Percentiles rank a stretch among this genome's conserved stretches.
Evolutionary conservation across 1,284 basidiomycete species (phyloP).

Genomic region (Neonothopanus nambi): DNA sequence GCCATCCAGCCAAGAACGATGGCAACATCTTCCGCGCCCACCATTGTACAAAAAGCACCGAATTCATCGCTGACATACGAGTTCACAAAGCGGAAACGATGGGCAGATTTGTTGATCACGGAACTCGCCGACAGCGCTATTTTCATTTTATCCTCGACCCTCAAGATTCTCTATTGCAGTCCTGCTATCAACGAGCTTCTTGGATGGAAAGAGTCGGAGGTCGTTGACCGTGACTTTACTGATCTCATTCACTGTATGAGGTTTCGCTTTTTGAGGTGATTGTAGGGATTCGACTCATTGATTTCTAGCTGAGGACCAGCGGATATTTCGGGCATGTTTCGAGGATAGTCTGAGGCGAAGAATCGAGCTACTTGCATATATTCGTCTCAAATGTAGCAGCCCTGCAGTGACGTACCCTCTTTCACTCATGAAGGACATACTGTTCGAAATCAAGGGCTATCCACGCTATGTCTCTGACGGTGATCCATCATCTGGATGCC

Average conservation of each 20-base stretch:
- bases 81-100: slow-evolving; percentile 83
- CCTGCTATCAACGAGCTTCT: slow-evolving; percentile 69
- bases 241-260: slow-evolving; percentile 65
- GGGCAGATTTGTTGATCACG: slow-evolving; percentile 79
- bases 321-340: slow-evolving; percentile 56
- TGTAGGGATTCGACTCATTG: slow-evolving; percentile 7
- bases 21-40: background rate
- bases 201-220: slow-evolving; percentile 73
- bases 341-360: slow-evolving; percentile 49
- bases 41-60: background rate
- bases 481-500: slow-evolving; percentile 32
- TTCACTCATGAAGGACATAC: slow-evolving; percentile 42
- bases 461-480: slow-evolving; percentile 53
- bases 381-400: slow-evolving; percentile 52
- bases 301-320: slow-evolving; percentile 59
- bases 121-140: slow-evolving; percentile 76
- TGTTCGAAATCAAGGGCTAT: slow-evolving; percentile 76
- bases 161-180: slow-evolving; percentile 71
- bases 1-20: background rate
- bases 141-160: slow-evolving; percentile 62
- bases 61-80: slow-evolving; percentile 48
- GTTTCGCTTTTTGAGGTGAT: slow-evolving; percentile 12
- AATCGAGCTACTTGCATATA: slow-evolving; percentile 57
- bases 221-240: slow-evolving; percentile 65
- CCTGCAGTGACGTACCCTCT: slow-evolving; percentile 7